Evolutionary conservation across 140 eudicot species (phyloP).

Genomic region (Oenanthe javanica): DNA sequence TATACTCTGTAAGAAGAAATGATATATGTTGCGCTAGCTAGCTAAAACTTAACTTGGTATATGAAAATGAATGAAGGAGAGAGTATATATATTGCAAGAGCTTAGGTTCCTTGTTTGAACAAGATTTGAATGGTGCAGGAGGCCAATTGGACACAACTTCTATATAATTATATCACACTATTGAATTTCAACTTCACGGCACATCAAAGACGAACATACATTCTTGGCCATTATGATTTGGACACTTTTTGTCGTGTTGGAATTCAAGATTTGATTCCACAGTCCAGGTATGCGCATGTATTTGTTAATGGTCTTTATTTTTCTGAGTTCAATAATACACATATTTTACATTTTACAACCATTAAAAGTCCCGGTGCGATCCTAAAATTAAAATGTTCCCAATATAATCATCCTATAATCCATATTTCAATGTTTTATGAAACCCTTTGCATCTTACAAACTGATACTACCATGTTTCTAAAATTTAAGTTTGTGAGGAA

Average conservation of each 20-base stretch:
- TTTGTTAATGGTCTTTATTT: neutral
- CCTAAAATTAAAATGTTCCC: too few relatives aligned
- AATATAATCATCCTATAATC: too few relatives aligned
- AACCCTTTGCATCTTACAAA: too few relatives aligned
- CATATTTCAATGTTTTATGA: too few relatives aligned
- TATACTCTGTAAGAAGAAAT: neutral
- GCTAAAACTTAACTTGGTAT: neutral
- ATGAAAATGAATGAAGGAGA: neutral
- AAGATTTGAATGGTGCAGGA: neutral
- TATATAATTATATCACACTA: neutral
- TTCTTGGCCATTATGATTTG: neutral
- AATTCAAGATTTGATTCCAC: neutral
- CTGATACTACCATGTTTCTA: too few relatives aligned
- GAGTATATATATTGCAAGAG: neutral
- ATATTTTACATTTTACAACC: neutral
- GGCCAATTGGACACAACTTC: neutral
- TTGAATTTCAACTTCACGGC: neutral
- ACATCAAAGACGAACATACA: constrained; percentile 9
- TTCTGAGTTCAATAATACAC: neutral
- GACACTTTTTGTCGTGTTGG: neutral
- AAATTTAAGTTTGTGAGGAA: too few relatives aligned
- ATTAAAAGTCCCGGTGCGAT: too few relatives aligned
- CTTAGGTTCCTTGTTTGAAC: constrained; percentile 1
- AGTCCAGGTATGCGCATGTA: neutral
- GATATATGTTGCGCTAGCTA: neutral